phyloP scores from a whole-genome alignment of 2,329 filamentous ascomycete species.

The Exophiala calicioides region DNA sequence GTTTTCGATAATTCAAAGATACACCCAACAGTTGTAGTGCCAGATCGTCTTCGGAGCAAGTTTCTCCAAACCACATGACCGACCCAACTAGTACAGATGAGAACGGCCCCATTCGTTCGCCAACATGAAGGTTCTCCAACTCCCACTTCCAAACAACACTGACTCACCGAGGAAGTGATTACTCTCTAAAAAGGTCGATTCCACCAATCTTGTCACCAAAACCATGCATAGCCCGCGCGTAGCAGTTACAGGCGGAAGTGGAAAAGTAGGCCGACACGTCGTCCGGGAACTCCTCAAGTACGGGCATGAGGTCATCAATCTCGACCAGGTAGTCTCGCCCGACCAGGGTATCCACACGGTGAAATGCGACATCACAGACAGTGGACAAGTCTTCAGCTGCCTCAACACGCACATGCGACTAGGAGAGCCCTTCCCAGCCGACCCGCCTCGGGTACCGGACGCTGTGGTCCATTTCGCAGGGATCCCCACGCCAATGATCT shows the following conservation, averaged over 20 bases:
- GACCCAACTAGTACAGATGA: no score
- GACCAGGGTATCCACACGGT: constrained; percentile 48
- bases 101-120: no score
- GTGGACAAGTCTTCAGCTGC: constrained; percentile 55
- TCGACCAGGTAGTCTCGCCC: constrained; percentile 51
- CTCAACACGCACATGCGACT: constrained; percentile 59
- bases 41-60: neutral
- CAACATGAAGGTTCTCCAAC: no score
- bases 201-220: no score
- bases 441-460: constrained; percentile 50
- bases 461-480: constrained; percentile 63
- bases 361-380: constrained; percentile 57
- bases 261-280: constrained; percentile 57
- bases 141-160: neutral
- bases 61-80: neutral
- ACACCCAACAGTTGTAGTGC: no score
- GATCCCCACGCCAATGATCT: constrained; percentile 60
- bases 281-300: constrained; percentile 53
- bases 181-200: neutral
- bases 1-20: no score
- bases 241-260: constrained; percentile 58
- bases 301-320: constrained; percentile 56
- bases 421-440: constrained; percentile 47
- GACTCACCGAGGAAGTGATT: no score
- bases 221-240: constrained; percentile 41